These are phyloP conservation scores for Peronospora destructor DNA, from an alignment of 352 stramenopile species.

Conservation along the genomic window DNA sequence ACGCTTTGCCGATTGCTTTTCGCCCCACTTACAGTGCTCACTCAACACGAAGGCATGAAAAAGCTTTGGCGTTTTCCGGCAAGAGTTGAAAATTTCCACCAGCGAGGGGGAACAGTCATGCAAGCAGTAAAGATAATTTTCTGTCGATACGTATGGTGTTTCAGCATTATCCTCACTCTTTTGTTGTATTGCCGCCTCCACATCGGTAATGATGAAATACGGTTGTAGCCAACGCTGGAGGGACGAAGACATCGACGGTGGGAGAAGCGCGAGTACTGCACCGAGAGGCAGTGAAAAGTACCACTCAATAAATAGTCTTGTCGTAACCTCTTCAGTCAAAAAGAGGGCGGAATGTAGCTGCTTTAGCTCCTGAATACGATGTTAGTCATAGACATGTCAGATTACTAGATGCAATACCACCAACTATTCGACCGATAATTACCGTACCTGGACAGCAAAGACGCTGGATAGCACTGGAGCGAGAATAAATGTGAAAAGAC, in stretches of 20 bases:
- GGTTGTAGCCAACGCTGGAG: slow-evolving; percentile 73
- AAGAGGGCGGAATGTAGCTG: slow-evolving; percentile 55
- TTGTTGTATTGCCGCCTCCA: slow-evolving; percentile 29
- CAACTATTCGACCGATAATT: not conserved
- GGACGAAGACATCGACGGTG: slow-evolving; percentile 59
- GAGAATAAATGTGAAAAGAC: slow-evolving; percentile 58
- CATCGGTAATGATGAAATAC: slow-evolving; percentile 40
- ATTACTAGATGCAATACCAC: not conserved
- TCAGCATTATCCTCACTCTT: slow-evolving; percentile 25
- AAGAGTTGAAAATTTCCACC: slow-evolving; percentile 48
- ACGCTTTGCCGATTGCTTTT: slow-evolving; percentile 57
- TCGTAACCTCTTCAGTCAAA: slow-evolving; percentile 41
- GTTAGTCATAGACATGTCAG: slow-evolving; percentile 8
- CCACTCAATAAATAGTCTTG: slow-evolving; percentile 71
- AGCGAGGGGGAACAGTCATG: slow-evolving; percentile 33
- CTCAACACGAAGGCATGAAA: slow-evolving; percentile 70
- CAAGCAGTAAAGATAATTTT: slow-evolving; percentile 31
- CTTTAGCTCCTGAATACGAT: slow-evolving; percentile 43
- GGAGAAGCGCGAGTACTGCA: slow-evolving; percentile 46
- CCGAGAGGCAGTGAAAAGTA: slow-evolving; percentile 70
- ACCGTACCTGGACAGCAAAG: slow-evolving; percentile 67
- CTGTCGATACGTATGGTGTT: slow-evolving; percentile 21
- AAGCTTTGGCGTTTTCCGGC: slow-evolving; percentile 49
- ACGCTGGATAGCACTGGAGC: slow-evolving; percentile 69
- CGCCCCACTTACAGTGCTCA: slow-evolving; percentile 58